These are phyloP conservation scores for Cucurbita argyrosperma DNA, from an alignment of 306 rosid genomes.

Conservation along the genomic window DNA sequence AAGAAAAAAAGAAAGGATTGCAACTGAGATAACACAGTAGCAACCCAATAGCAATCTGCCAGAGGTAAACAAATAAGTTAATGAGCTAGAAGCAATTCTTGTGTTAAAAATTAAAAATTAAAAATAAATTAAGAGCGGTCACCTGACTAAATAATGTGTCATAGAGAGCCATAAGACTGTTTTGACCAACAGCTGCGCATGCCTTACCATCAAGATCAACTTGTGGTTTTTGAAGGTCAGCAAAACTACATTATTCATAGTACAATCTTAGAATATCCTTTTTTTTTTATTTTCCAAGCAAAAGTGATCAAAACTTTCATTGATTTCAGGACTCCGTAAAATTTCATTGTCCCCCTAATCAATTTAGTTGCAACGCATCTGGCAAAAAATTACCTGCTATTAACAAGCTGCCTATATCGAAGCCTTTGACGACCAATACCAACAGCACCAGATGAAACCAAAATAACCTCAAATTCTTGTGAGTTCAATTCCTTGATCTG, in stretches of 20 bases:
- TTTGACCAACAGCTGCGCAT: slow-evolving; percentile 97
- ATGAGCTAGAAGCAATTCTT: background rate
- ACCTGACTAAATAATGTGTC: slow-evolving; percentile 88
- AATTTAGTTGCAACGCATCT: background rate
- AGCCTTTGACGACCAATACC: slow-evolving; percentile 98
- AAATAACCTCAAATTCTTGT: slow-evolving; percentile 68
- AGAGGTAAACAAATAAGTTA: background rate
- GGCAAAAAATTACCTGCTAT: slow-evolving; percentile 53
- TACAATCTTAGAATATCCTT: background rate
- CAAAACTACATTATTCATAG: slow-evolving; percentile 40
- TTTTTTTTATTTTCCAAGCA: background rate
- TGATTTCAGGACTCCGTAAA: background rate
- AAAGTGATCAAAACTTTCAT: background rate
- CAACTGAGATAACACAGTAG: too few relatives aligned
- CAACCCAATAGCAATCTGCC: background rate
- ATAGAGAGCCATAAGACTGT: slow-evolving; percentile 82
- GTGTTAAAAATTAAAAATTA: background rate
- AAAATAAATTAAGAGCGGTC: background rate
- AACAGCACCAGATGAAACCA: slow-evolving; percentile 98
- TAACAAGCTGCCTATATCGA: slow-evolving; percentile 54
- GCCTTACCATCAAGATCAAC: slow-evolving; percentile 94
- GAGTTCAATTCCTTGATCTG: slow-evolving; percentile 73
- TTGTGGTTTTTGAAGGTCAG: slow-evolving; percentile 96
- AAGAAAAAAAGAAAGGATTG: too few relatives aligned
- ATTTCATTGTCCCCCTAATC: background rate